These are phyloP conservation scores for Brassica carinata DNA, from an alignment of 345 rosid genomes.

Conservation along the genomic window DNA sequence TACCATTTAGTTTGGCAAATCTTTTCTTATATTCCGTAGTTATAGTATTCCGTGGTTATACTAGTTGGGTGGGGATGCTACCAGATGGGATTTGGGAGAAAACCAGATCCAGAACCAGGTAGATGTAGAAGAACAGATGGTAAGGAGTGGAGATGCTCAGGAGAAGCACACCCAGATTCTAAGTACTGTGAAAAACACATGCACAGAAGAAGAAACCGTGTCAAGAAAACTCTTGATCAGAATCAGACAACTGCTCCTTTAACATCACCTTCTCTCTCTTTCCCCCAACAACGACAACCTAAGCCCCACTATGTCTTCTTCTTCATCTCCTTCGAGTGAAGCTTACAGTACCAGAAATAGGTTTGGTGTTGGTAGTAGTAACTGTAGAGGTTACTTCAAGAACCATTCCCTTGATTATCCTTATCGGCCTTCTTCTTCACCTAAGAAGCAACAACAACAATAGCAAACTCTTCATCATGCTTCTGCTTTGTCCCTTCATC, in stretches of 20 bases:
- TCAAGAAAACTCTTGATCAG: constrained; percentile 85
- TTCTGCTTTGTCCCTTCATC: constrained; percentile 49
- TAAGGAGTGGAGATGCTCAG: constrained; percentile 94
- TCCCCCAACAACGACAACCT: constrained; percentile 35
- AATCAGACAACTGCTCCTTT: constrained; percentile 39
- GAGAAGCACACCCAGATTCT: constrained; percentile 83
- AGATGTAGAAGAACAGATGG: constrained; percentile 99
- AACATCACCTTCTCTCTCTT: constrained; percentile 39
- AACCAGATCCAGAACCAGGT: constrained; percentile 92
- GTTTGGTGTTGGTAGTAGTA: constrained; percentile 26
- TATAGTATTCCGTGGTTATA: no score
- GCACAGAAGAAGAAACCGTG: constrained; percentile 96
- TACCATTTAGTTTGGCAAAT: no score
- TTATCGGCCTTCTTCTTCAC: constrained; percentile 44
- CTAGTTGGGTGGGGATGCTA: constrained; percentile 77
- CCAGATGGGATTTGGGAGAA: constrained; percentile 81
- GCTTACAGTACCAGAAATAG: constrained; percentile 33
- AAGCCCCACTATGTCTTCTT: constrained; percentile 41
- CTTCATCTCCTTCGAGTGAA: constrained; percentile 36
- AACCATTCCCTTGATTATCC: constrained; percentile 49
- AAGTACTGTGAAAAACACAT: constrained; percentile 93
- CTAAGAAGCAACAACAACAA: constrained; percentile 32
- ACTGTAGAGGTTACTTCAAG: constrained; percentile 29
- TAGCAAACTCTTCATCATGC: constrained; percentile 38
- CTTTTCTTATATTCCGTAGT: no score